phyloP scores from a whole-genome alignment of 2,329 filamentous ascomycete genomes.

The Fusarium paranaense region DNA sequence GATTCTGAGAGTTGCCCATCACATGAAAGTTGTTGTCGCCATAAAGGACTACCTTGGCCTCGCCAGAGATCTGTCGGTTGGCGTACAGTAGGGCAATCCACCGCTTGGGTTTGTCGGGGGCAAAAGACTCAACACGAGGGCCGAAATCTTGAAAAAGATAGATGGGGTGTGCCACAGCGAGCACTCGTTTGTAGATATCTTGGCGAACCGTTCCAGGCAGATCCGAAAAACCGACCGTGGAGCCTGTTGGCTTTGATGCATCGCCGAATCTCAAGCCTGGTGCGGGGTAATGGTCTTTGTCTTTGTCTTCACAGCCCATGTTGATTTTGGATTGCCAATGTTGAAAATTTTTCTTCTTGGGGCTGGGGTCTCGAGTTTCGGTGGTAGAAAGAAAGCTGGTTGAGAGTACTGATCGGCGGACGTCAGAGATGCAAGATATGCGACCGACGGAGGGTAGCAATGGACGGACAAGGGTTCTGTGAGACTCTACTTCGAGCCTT shows the following conservation, averaged over 20 bases:
- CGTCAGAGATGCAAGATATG: background rate
- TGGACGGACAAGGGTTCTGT: background rate
- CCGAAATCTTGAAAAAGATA: constrained; percentile 19
- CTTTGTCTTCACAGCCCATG: background rate
- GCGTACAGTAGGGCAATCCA: constrained; percentile 21
- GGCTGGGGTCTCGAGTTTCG: no score
- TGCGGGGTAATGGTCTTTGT: background rate
- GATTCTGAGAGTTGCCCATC: constrained; percentile 7
- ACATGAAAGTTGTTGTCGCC: constrained; percentile 9
- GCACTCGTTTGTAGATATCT: constrained; percentile 10
- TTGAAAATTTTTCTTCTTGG: background rate
- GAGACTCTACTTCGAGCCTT: background rate
- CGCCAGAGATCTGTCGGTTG: constrained; percentile 11
- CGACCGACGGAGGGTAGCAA: background rate
- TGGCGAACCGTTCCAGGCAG: background rate
- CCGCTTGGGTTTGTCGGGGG: constrained; percentile 8
- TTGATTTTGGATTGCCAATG: background rate
- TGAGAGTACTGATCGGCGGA: background rate
- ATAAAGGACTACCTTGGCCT: constrained; percentile 19
- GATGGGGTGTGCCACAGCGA: constrained; percentile 13
- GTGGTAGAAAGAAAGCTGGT: no score
- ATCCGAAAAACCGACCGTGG: background rate
- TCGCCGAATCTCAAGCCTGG: background rate
- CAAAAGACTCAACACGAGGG: constrained; percentile 16
- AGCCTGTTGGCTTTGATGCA: background rate